A percentile compares a stretch with the other conserved stretches of the same genome.
Conservation (phyloP, 2,329 filamentous ascomycete genomes). For the Paecilomyces fulvus region DNA sequence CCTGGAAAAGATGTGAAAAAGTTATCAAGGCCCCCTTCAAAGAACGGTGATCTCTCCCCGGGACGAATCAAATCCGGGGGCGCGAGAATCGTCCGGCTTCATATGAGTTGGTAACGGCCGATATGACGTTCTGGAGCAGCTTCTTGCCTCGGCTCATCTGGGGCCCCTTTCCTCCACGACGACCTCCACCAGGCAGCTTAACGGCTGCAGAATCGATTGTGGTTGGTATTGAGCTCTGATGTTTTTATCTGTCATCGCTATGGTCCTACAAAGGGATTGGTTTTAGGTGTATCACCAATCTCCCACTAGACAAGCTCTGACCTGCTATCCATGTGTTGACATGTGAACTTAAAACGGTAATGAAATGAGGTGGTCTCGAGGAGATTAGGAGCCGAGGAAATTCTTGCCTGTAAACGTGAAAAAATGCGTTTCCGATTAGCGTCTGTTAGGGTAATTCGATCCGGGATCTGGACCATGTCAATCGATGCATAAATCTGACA, state of each 20-base stretch:
- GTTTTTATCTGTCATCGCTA: no score
- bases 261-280: no score
- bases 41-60: neutral
- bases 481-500: neutral
- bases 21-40: neutral
- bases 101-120: neutral
- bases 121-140: neutral
- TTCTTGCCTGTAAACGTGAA: neutral
- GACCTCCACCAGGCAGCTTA: neutral
- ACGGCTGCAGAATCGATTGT: neutral
- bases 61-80: neutral
- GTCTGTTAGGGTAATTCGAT: neutral
- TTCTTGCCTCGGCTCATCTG: neutral
- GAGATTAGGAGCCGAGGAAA: neutral
- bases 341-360: neutral
- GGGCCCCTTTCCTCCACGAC: neutral
- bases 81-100: neutral
- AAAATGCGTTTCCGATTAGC: neutral
- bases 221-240: no score
- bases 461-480: neutral
- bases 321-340: neutral
- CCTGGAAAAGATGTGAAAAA: neutral
- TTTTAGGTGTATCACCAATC: no score
- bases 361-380: neutral
- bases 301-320: neutral